Base-by-base conservation (phyloP, 768 basidiomycete genomes). In the Amanita fuliginea region DNA sequence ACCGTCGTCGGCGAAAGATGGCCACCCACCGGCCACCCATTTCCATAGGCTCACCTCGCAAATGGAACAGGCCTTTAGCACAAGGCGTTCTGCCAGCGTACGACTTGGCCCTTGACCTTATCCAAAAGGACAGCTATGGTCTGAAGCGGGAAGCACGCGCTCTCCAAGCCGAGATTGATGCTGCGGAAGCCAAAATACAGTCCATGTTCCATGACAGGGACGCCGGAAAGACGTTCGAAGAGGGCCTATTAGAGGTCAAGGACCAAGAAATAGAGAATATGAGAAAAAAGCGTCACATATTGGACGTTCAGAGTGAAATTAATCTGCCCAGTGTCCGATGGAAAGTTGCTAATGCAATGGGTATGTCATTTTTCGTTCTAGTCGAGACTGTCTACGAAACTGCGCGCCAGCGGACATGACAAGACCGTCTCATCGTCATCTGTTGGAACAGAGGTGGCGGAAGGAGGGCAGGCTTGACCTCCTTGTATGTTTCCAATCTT, bases 291-390 rank as follows among this genome's bases (percentile, higher is more conserved):
- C 58, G 81, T 40, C 58, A 69, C 16, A 74, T 85, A 50, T 59
- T 95, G 40, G 80, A 89, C 54, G 73, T 94, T 8, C 87, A 91
- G 66, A 83, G 84, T 51, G 74, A 83, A 61, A 68, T 88, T 26
- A 94, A 97, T 63, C 66, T 91, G n/a, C 94, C 93, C 0, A 73
- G 81, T 47, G 77, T 83, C 30, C 67, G 92, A 59, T 88, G 88
- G 84, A 76, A 71, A 54, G 85, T 87, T 53, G 69, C 72, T 32
- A 85, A 87, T 58, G 85, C 83, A n/a, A 75, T 83, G 74, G 83
- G 84, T 89, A 56, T 22, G 83, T 72, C 3, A 14, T 9, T 18
- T 9, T 50, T n/a, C 0, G 13, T 18, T 42, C n/a, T n/a, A 47
- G 40, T 51, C 22, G 48, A 37, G 14, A 35, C 41, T 42, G 8